Percentiles rank a stretch among this genome's conserved stretches.
phyloP scores from a whole-genome alignment of 73 alveolate species.

The Halteria grandinella region DNA sequence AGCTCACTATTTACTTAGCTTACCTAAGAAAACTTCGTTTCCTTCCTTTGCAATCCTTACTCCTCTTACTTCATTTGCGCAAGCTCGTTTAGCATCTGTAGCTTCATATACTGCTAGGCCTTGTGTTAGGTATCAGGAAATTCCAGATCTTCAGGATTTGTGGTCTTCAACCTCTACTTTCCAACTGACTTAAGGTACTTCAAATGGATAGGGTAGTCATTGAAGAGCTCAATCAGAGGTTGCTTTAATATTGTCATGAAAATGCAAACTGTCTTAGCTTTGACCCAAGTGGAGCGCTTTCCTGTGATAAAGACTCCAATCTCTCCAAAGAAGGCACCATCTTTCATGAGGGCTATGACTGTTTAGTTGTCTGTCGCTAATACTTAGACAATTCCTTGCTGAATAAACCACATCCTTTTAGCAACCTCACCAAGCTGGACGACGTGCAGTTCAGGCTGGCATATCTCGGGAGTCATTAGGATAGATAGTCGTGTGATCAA shows the following conservation, averaged over 20 bases:
- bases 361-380: slow-evolving; percentile 58
- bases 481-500: slow-evolving; percentile 55
- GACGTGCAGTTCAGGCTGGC: slow-evolving; percentile 45
- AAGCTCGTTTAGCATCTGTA: too few relatives aligned
- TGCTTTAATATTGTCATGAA: slow-evolving; percentile 35
- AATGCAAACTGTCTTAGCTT: slow-evolving; percentile 59
- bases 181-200: slow-evolving; percentile 60
- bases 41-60: too few relatives aligned
- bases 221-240: slow-evolving; percentile 37
- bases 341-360: slow-evolving; percentile 54
- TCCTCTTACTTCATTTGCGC: too few relatives aligned
- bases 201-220: slow-evolving; percentile 52
- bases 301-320: slow-evolving; percentile 68
- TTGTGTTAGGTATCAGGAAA: too few relatives aligned
- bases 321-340: slow-evolving; percentile 77
- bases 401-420: slow-evolving; percentile 62
- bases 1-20: too few relatives aligned
- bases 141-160: slow-evolving; percentile 63
- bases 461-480: slow-evolving; percentile 38
- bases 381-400: slow-evolving; percentile 60
- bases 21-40: too few relatives aligned
- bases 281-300: slow-evolving; percentile 58
- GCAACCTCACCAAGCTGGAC: slow-evolving; percentile 60
- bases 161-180: slow-evolving; percentile 67
- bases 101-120: too few relatives aligned